Conservation (phyloP, 2,329 filamentous ascomycete species). For the Colletotrichum orchidophilum region DNA sequence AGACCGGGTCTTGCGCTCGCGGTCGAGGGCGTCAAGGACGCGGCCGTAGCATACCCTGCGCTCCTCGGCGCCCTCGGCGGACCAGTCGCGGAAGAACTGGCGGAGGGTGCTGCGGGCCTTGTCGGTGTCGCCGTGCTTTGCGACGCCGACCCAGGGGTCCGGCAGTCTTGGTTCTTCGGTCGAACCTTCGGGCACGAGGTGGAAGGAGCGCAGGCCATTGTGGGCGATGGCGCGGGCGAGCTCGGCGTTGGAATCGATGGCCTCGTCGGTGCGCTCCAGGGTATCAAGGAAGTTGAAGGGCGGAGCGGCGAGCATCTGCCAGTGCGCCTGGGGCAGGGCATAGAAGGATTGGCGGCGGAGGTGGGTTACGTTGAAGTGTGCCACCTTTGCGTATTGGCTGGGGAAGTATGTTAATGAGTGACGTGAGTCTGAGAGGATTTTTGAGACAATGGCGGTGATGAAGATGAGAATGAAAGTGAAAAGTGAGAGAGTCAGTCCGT, state of each 20-base stretch:
- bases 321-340: slow-evolving; percentile 83
- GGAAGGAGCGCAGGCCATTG: slow-evolving; percentile 75
- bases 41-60: slow-evolving; percentile 81
- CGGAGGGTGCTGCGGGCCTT: slow-evolving; percentile 93
- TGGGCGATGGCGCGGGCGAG: slow-evolving; percentile 82
- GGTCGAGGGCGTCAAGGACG: slow-evolving; percentile 72
- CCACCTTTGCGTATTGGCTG: slow-evolving; percentile 85
- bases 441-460: neutral
- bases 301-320: slow-evolving; percentile 80
- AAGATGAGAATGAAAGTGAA: slow-evolving; percentile 34
- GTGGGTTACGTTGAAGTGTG: slow-evolving; percentile 92
- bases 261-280: slow-evolving; percentile 81
- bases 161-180: slow-evolving; percentile 58
- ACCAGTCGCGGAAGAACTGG: slow-evolving; percentile 97
- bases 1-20: slow-evolving; percentile 31
- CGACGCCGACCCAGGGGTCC: slow-evolving; percentile 73
- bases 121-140: slow-evolving; percentile 80
- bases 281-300: slow-evolving; percentile 87
- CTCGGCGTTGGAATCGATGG: slow-evolving; percentile 88
- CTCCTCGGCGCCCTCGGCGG: slow-evolving; percentile 77
- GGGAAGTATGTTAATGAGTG: neutral
- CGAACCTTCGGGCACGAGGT: slow-evolving; percentile 49
- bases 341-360: slow-evolving; percentile 93
- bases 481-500: slow-evolving; percentile 10
- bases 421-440: too few relatives aligned